Percentiles rank a stretch among this genome's conserved stretches.
Evolutionary conservation across 192 early-diverging fungal species (phyloP).

Genomic region (Diversispora epigaea): DNA sequence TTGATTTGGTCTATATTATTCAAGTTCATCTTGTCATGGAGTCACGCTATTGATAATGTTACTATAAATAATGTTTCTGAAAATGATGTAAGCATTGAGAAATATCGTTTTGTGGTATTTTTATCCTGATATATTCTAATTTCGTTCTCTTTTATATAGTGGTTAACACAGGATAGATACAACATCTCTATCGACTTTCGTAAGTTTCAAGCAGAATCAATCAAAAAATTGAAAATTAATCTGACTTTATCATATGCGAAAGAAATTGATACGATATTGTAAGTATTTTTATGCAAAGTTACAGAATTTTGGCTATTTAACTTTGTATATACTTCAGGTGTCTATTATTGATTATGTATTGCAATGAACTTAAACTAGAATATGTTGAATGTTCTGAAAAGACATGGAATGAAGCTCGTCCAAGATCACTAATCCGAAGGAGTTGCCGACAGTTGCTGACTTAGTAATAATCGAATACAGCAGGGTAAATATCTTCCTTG

Average conservation of each 20-base stretch:
- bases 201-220: conserved; percentile 22
- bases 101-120: conserved; percentile 8
- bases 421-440: conserved; percentile 5
- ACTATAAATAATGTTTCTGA: conserved; percentile 11
- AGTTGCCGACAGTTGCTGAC: neutral
- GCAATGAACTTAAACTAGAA: conserved; percentile 22
- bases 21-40: conserved; percentile 7
- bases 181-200: conserved; percentile 19
- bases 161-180: conserved; percentile 8
- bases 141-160: conserved; percentile 18
- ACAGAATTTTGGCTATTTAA: conserved; percentile 19
- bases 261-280: conserved; percentile 19
- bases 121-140: conserved; percentile 8
- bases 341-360: conserved; percentile 16
- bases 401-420: neutral
- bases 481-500: conserved; percentile 1
- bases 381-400: conserved; percentile 11
- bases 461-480: conserved; percentile 15
- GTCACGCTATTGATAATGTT: neutral
- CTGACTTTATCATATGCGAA: conserved; percentile 20
- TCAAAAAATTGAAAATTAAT: conserved; percentile 18
- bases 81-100: conserved; percentile 20
- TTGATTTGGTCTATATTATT: conserved; percentile 23
- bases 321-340: conserved; percentile 19
- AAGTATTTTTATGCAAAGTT: conserved; percentile 15